phyloP scores from a whole-genome alignment of 2,329 filamentous ascomycete species.

The Thelonectria blattea region DNA sequence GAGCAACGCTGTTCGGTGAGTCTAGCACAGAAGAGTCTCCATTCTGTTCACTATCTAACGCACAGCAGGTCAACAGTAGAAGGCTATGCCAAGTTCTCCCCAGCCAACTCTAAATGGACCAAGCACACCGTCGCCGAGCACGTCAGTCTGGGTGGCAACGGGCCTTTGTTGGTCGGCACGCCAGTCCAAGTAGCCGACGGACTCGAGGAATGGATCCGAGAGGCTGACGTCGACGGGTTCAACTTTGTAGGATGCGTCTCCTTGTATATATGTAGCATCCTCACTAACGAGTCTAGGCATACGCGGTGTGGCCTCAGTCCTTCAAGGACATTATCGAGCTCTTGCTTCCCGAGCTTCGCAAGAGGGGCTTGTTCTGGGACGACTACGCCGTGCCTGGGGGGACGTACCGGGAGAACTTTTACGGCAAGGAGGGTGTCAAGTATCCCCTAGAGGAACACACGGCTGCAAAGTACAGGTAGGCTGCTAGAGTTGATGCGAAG shows the following conservation, averaged over 20 bases:
- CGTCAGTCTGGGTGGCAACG: slow-evolving; percentile 71
- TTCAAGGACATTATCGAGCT: slow-evolving; percentile 73
- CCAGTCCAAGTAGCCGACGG: slow-evolving; percentile 69
- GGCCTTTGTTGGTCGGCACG: slow-evolving; percentile 69
- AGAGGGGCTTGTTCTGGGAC: slow-evolving; percentile 63
- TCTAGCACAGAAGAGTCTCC: not conserved
- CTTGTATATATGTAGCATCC: not conserved
- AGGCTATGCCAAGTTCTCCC: slow-evolving; percentile 61
- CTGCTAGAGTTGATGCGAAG: slow-evolving; percentile 29
- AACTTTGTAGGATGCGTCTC: slow-evolving; percentile 63
- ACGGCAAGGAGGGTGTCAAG: slow-evolving; percentile 55
- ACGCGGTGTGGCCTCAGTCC: slow-evolving; percentile 69
- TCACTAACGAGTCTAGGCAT: slow-evolving; percentile 50
- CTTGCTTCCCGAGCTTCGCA: slow-evolving; percentile 67
- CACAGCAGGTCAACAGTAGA: slow-evolving; percentile 57
- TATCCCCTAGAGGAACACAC: slow-evolving; percentile 59
- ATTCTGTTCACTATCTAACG: slow-evolving; percentile 7
- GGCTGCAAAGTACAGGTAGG: slow-evolving; percentile 56
- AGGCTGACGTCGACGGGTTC: slow-evolving; percentile 77
- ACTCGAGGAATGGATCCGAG: slow-evolving; percentile 69
- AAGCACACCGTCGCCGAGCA: slow-evolving; percentile 73
- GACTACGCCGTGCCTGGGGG: slow-evolving; percentile 61
- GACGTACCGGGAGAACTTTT: slow-evolving; percentile 67
- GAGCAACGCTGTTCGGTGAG: slow-evolving; percentile 62
- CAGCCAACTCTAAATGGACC: slow-evolving; percentile 71